Percentiles rank a stretch among this genome's conserved stretches.
These are phyloP conservation scores for Hyphopichia buzzinii DNA, from an alignment of 1,139 yeast genomes.

Conservation along the genomic window DNA sequence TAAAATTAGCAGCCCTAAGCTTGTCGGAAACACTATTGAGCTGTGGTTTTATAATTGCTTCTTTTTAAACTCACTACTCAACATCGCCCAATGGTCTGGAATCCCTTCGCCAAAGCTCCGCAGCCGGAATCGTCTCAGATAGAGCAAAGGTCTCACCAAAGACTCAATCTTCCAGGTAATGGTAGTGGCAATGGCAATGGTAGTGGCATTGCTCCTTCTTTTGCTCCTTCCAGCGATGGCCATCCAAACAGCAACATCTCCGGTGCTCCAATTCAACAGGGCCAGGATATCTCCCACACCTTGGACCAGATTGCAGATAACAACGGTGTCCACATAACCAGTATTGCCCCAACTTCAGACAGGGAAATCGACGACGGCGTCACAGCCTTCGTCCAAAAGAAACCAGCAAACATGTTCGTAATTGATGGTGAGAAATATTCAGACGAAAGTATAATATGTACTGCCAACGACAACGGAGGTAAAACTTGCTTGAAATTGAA, in stretches of 20 bases:
- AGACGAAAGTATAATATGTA: constrained; percentile 43
- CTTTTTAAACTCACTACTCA: too few relatives aligned
- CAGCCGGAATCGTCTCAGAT: constrained; percentile 15
- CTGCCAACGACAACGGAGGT: constrained; percentile 38
- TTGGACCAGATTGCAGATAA: constrained; percentile 28
- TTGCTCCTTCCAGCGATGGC: too few relatives aligned
- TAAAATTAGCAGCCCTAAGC: too few relatives aligned
- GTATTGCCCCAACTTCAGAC: neutral
- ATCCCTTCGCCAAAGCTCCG: constrained; percentile 1
- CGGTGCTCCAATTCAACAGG: neutral
- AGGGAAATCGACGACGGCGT: constrained; percentile 14
- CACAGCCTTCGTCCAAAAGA: constrained; percentile 18
- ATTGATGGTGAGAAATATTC: constrained; percentile 46
- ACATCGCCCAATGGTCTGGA: too few relatives aligned
- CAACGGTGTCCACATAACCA: constrained; percentile 1
- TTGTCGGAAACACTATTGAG: too few relatives aligned
- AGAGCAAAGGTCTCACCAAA: constrained; percentile 37
- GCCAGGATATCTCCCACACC: constrained; percentile 34
- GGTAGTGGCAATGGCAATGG: too few relatives aligned
- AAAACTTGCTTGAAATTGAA: constrained; percentile 45
- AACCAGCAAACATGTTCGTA: constrained; percentile 36
- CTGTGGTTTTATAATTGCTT: too few relatives aligned
- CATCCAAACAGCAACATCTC: too few relatives aligned
- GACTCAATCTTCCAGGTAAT: constrained; percentile 18
- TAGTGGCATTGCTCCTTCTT: too few relatives aligned